A percentile compares a stretch with the other conserved stretches of the same genome.
These are phyloP conservation scores for Calonectria pseudoturangicola DNA, from an alignment of 2,329 filamentous ascomycete species.

Conservation along the genomic window DNA sequence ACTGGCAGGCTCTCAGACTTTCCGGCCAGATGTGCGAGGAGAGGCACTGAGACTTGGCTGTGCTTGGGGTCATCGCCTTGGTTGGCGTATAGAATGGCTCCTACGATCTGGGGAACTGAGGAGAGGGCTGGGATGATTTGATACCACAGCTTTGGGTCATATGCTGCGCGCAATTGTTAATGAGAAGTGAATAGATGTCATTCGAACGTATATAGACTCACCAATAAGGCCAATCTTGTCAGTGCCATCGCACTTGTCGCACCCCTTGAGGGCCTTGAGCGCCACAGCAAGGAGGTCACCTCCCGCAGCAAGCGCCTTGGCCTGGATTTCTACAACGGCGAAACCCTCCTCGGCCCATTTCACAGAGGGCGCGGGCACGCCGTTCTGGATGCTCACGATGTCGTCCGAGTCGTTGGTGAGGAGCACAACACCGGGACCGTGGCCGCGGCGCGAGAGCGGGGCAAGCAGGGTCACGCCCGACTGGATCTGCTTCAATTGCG, in stretches of 20 bases:
- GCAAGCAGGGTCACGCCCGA: conserved; percentile 52
- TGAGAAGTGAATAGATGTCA: not conserved
- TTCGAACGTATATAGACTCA: conserved; percentile 43
- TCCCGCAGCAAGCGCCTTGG: conserved; percentile 45
- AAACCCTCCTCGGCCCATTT: conserved; percentile 86
- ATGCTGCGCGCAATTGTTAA: conserved; percentile 34
- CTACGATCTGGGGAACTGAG: conserved; percentile 47
- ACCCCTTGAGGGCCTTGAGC: conserved; percentile 45
- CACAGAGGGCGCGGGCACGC: conserved; percentile 71
- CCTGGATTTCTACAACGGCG: conserved; percentile 73
- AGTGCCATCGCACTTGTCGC: conserved; percentile 59
- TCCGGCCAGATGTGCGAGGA: conserved; percentile 47
- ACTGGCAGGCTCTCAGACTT: conserved; percentile 26
- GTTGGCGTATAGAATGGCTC: conserved; percentile 50
- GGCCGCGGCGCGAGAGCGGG: conserved; percentile 60
- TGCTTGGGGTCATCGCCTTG: conserved; percentile 25
- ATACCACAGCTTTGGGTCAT: conserved; percentile 51
- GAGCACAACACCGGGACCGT: conserved; percentile 62
- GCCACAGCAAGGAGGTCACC: conserved; percentile 43
- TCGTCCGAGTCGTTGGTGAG: conserved; percentile 50
- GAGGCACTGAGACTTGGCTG: conserved; percentile 36
- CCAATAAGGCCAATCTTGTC: conserved; percentile 63
- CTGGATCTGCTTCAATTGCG: conserved; percentile 42
- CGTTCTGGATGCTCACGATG: conserved; percentile 50
- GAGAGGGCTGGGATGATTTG: conserved; percentile 45